These are phyloP conservation scores for Hyaloraphidium curvatum DNA, from an alignment of 192 early-diverging fungal genomes.

Conservation along the genomic window DNA sequence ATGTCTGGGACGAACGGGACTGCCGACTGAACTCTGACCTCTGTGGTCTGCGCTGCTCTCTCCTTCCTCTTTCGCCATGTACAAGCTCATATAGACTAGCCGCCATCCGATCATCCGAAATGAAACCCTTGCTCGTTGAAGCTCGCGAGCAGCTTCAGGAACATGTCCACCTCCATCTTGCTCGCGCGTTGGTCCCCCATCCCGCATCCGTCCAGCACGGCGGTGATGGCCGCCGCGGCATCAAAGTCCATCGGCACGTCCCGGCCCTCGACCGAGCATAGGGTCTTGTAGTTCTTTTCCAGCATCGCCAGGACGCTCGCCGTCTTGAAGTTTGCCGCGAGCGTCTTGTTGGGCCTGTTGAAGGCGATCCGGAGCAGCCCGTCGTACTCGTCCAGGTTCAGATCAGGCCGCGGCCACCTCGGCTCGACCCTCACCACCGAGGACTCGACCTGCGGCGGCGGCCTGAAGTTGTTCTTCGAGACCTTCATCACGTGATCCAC, in stretches of 20 bases:
- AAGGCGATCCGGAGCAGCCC: conserved; percentile 86
- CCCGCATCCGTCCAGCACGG: conserved; percentile 46
- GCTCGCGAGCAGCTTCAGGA: too few relatives aligned
- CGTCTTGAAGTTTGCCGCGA: conserved; percentile 78
- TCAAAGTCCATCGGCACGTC: conserved; percentile 49
- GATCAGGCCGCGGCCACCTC: conserved; percentile 76
- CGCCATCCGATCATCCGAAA: too few relatives aligned
- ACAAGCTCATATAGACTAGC: too few relatives aligned
- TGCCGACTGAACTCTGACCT: too few relatives aligned
- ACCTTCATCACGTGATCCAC: conserved; percentile 96
- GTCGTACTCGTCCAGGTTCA: conserved; percentile 94
- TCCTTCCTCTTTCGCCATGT: too few relatives aligned
- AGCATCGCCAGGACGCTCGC: conserved; percentile 70
- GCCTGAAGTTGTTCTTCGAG: conserved; percentile 93
- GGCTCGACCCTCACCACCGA: conserved; percentile 90
- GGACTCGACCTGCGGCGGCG: conserved; percentile 91
- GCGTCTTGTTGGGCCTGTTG: conserved; percentile 83
- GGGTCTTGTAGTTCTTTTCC: conserved; percentile 92
- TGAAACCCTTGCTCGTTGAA: too few relatives aligned
- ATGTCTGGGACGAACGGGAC: too few relatives aligned
- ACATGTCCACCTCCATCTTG: conserved; percentile 87
- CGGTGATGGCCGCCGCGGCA: conserved; percentile 64
- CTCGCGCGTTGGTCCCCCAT: conserved; percentile 58
- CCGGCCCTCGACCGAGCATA: conserved; percentile 56
- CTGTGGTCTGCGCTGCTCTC: too few relatives aligned